Evolutionary conservation across 2,329 filamentous ascomycete species (phyloP).

Genomic region (Botrytis fragariae): DNA sequence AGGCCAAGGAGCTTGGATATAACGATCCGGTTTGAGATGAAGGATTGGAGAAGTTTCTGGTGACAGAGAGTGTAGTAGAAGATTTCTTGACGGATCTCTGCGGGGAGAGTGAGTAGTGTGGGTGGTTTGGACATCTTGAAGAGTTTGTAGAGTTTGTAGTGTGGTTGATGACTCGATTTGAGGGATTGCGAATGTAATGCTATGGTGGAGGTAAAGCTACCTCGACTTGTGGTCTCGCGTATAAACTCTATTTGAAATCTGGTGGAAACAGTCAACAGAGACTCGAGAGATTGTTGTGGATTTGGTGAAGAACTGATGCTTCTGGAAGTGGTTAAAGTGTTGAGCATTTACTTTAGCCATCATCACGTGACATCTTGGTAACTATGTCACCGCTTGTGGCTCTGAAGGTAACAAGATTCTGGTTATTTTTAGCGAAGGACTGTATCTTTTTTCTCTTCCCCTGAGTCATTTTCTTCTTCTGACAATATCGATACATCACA

Average conservation of each 20-base stretch:
- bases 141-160: neutral
- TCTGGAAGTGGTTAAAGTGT: neutral
- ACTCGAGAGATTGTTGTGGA: neutral
- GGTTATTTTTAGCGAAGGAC: neutral
- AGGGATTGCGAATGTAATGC: neutral
- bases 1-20: neutral
- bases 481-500: neutral
- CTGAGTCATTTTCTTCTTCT: neutral
- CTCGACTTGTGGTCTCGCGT: neutral
- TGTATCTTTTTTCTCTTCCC: neutral
- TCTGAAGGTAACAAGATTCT: neutral
- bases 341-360: neutral
- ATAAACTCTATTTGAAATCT: neutral
- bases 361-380: neutral
- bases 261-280: neutral
- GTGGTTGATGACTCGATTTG: neutral
- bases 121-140: neutral
- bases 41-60: too few relatives aligned
- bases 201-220: neutral
- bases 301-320: neutral
- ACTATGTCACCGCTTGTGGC: neutral
- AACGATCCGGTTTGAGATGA: accelerated
- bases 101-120: constrained; percentile 11
- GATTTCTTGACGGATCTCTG: constrained; percentile 29
- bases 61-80: constrained; percentile 25